phyloP scores from a whole-genome alignment of 192 early-diverging fungal genomes.

The Umbelopsis ramanniana region DNA sequence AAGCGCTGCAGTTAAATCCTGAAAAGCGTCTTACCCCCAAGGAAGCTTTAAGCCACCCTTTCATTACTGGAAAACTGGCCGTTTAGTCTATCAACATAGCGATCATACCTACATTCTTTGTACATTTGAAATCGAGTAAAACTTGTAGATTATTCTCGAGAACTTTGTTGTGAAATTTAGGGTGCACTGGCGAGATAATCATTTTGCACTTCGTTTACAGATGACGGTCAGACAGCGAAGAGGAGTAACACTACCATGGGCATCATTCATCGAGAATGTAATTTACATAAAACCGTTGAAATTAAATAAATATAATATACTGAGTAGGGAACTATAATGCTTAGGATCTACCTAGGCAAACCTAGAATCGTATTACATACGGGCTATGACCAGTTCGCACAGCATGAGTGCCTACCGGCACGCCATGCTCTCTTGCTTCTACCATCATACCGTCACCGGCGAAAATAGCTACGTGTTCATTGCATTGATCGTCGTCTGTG shows the following conservation, averaged over 20 bases:
- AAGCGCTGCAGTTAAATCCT: slow-evolving; percentile 79
- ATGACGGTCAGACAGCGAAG: no score
- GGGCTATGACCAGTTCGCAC: not conserved
- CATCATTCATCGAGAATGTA: no score
- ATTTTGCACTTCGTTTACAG: no score
- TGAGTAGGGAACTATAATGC: not conserved
- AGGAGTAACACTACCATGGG: no score
- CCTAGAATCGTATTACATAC: slow-evolving; percentile 3
- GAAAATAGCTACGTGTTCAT: slow-evolving; percentile 24
- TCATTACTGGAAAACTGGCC: slow-evolving; percentile 59
- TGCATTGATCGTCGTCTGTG: not conserved
- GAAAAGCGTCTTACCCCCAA: slow-evolving; percentile 86
- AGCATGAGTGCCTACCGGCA: slow-evolving; percentile 16
- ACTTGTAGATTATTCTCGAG: not conserved
- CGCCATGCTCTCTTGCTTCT: slow-evolving; percentile 21
- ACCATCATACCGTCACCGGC: slow-evolving; percentile 13
- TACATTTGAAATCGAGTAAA: slow-evolving; percentile 1
- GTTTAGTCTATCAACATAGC: not conserved
- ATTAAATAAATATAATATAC: not conserved
- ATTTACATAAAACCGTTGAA: no score
- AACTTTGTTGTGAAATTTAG: not conserved
- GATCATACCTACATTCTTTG: not conserved
- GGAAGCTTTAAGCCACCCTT: slow-evolving; percentile 90
- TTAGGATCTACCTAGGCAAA: not conserved
- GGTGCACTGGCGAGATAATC: no score